Evolutionary conservation across 371 early-diverging fungal species (phyloP).

Genomic region (Syncephalis plumigaleata): DNA sequence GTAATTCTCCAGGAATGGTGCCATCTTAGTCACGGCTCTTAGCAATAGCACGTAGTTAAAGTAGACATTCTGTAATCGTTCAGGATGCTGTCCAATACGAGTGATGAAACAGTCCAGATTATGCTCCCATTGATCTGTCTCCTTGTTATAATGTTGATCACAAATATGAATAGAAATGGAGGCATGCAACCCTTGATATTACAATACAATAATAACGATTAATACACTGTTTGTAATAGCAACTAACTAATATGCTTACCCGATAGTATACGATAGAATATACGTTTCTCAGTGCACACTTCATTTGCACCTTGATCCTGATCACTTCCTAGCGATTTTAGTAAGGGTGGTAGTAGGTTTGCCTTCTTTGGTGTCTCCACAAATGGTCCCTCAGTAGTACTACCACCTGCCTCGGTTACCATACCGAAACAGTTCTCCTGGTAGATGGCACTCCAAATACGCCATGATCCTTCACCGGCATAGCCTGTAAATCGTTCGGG

Average conservation of each 20-base stretch:
- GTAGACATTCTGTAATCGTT: conserved; percentile 86
- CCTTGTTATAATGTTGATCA: conserved; percentile 70
- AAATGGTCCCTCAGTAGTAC: neutral
- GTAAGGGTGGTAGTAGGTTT: neutral
- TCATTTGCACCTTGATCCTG: conserved; percentile 18
- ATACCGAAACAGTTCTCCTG: conserved; percentile 88
- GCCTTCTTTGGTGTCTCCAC: conserved; percentile 1
- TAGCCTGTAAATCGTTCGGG: conserved; percentile 96
- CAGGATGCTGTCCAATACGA: conserved; percentile 76
- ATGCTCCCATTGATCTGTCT: conserved; percentile 72
- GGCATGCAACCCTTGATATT: conserved; percentile 49
- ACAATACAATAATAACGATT: neutral
- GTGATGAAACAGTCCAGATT: conserved; percentile 79
- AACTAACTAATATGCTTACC: conserved; percentile 28
- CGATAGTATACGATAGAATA: conserved; percentile 84
- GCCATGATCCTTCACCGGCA: conserved; percentile 66
- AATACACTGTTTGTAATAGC: neutral
- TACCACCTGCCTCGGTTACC: conserved; percentile 35
- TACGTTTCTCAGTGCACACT: conserved; percentile 73
- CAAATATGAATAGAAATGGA: conserved; percentile 97
- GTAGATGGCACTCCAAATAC: conserved; percentile 90
- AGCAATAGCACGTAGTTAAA: conserved; percentile 75
- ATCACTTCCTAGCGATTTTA: neutral
- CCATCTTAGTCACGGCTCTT: conserved; percentile 66
- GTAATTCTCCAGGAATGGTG: conserved; percentile 55